Evolutionary conservation across 2,329 filamentous ascomycete genomes (phyloP), one percentile per base, ranked within the genome.

Genomic region (Neobulgaria alba): DNA sequence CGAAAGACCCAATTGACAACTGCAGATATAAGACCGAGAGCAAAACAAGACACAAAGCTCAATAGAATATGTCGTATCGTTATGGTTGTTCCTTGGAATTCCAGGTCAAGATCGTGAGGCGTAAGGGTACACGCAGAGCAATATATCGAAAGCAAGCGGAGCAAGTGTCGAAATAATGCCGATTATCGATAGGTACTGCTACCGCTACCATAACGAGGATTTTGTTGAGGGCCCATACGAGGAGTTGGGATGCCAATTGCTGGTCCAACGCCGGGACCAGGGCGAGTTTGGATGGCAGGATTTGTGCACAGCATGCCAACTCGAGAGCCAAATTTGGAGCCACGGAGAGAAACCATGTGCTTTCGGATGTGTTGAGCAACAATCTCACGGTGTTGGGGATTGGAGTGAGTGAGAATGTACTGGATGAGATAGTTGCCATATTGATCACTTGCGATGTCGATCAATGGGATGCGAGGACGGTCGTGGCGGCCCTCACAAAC

Each of bases 221-320:
- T 63, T 42, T 70, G 72, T 38, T 75, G 72, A 47, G 71, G 72
- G 61, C 79, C 62, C 53, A 69, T 71, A 36, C 70, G 69, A 47
- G 66, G 77, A 39, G 41, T 45, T 21, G 52, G 45, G 48, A 64
- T 58, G 17, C 67, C 66, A 54, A 85, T 72, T 45, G 77, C 71
- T 45, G 81, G 72, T 15, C 85, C 84, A 52, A 79, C 75, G 20
- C 85, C 85, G 50, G 89, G 87, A 31, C 89, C 90, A 46, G 90
- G 89, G 41, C 89, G 86, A 54, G 88, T 95, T 38, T 85, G 77
- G 53, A 88, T 79, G 35, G 86, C 87, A 29, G 89, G 90, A 63
- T 96, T 96, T 66, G 87, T 94, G 69, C 93, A 98, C 40, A 98
- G 82, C 90, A 98, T 96, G 21, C 92, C 92, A 48, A 98, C 92